Percentiles rank a stretch among this genome's conserved stretches.
These are phyloP conservation scores for Fusarium veterinarium DNA, from an alignment of 2,329 filamentous ascomycete genomes.

Conservation along the genomic window DNA sequence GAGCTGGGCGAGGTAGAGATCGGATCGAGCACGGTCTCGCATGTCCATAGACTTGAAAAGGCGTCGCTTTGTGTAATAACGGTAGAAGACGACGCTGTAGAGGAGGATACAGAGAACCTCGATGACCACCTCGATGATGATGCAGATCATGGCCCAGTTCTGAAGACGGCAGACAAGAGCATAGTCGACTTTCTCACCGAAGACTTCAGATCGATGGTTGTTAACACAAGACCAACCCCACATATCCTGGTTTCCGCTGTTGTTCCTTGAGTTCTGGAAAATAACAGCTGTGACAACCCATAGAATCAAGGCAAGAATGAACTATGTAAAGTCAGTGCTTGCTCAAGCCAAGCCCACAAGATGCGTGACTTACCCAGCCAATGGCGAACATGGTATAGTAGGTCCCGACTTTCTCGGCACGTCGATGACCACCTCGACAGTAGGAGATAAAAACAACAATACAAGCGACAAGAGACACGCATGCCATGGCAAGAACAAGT, in stretches of 20 bases:
- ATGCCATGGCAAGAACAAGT: slow-evolving; percentile 81
- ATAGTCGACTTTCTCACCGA: slow-evolving; percentile 85
- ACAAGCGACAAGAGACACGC: slow-evolving; percentile 82
- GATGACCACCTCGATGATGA: slow-evolving; percentile 95
- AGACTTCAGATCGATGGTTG: slow-evolving; percentile 83
- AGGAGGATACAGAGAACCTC: slow-evolving; percentile 92
- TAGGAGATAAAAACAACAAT: slow-evolving; percentile 86
- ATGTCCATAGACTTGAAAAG: slow-evolving; percentile 97
- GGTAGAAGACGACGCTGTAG: slow-evolving; percentile 96
- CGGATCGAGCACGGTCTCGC: slow-evolving; percentile 91
- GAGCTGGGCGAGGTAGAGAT: slow-evolving; percentile 91
- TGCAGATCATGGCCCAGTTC: slow-evolving; percentile 95
- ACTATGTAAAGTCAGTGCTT: slow-evolving; percentile 53
- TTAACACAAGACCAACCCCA: slow-evolving; percentile 99
- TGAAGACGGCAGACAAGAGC: slow-evolving; percentile 90
- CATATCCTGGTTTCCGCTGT: slow-evolving; percentile 81
- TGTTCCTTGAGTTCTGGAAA: slow-evolving; percentile 81
- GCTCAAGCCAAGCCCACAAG: neutral
- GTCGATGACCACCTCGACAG: slow-evolving; percentile 85
- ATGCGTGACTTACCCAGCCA: slow-evolving; percentile 66
- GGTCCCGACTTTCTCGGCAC: slow-evolving; percentile 91
- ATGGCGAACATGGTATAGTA: slow-evolving; percentile 97
- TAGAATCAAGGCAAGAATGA: slow-evolving; percentile 91
- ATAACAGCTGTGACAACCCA: slow-evolving; percentile 90
- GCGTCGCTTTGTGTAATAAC: slow-evolving; percentile 95